Evolutionary conservation across 1,284 basidiomycete species (phyloP).

Genomic region (Trametes pubescens): DNA sequence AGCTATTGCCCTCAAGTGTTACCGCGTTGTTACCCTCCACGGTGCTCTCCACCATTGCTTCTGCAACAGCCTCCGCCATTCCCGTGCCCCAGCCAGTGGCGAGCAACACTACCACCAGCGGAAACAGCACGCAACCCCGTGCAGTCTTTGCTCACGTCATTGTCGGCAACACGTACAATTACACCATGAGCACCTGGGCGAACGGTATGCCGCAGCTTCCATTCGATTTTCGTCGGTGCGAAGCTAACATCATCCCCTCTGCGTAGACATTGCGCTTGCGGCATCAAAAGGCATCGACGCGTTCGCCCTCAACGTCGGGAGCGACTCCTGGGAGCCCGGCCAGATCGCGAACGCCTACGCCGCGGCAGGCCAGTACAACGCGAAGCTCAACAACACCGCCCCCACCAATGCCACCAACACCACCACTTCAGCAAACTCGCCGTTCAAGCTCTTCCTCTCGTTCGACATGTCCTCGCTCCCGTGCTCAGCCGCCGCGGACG

Average conservation of each 20-base stretch:
- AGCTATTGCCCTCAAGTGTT: no score
- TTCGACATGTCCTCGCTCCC: conserved; percentile 62
- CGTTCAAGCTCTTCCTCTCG: conserved; percentile 65
- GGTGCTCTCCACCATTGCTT: neutral
- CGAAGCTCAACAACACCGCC: conserved; percentile 26
- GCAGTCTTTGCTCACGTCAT: conserved; percentile 45
- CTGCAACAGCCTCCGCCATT: neutral
- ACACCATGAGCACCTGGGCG: conserved; percentile 46
- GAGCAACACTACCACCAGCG: neutral
- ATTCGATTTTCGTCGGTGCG: neutral
- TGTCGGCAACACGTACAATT: conserved; percentile 53
- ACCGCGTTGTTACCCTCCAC: no score
- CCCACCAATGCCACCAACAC: neutral
- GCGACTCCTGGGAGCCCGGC: conserved; percentile 56
- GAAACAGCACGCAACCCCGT: conserved; percentile 5
- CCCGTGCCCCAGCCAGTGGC: neutral
- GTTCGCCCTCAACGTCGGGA: conserved; percentile 55
- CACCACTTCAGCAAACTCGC: conserved; percentile 18
- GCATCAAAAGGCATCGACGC: conserved; percentile 50
- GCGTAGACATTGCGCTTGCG: conserved; percentile 49
- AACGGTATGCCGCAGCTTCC: conserved; percentile 36
- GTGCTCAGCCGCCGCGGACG: conserved; percentile 50
- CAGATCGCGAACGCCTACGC: conserved; percentile 56
- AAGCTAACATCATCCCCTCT: neutral
- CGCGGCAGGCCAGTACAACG: conserved; percentile 32